These are phyloP conservation scores for Naegleria lovaniensis DNA, from an alignment of 208 protist species.

Conservation along the genomic window DNA sequence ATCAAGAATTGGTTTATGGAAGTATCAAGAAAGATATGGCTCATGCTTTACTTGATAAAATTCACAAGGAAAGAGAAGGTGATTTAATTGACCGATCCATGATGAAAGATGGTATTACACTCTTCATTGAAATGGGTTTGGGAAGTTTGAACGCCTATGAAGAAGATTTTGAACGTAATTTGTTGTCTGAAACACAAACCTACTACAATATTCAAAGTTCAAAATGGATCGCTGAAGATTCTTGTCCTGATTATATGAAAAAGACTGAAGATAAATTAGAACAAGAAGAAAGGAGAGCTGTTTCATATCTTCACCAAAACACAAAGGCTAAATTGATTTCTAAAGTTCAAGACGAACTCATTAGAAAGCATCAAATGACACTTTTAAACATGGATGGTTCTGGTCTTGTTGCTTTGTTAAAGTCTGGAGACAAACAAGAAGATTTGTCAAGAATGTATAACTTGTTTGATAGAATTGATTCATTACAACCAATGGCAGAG, in stretches of 20 bases:
- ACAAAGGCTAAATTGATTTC: slow-evolving; percentile 49
- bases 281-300: slow-evolving; percentile 56
- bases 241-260: slow-evolving; percentile 48
- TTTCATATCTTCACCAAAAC: slow-evolving; percentile 49
- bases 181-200: neutral
- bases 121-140: slow-evolving; percentile 22
- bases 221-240: neutral
- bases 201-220: neutral
- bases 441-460: slow-evolving; percentile 15
- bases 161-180: slow-evolving; percentile 12
- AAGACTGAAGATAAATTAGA: slow-evolving; percentile 36
- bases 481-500: neutral
- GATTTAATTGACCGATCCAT: slow-evolving; percentile 5
- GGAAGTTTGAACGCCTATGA: neutral
- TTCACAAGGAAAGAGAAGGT: slow-evolving; percentile 8
- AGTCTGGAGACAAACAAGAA: neutral
- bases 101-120: neutral
- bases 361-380: slow-evolving; percentile 55
- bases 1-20: slow-evolving; percentile 2
- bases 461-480: slow-evolving; percentile 2
- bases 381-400: slow-evolving; percentile 40
- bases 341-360: slow-evolving; percentile 56
- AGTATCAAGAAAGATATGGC: slow-evolving; percentile 8
- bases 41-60: neutral
- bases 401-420: neutral